Evolutionary conservation across 2,329 filamentous ascomycete species (phyloP), one percentile per base, ranked within the genome.

Genomic region (Xylariaceae sp.): DNA sequence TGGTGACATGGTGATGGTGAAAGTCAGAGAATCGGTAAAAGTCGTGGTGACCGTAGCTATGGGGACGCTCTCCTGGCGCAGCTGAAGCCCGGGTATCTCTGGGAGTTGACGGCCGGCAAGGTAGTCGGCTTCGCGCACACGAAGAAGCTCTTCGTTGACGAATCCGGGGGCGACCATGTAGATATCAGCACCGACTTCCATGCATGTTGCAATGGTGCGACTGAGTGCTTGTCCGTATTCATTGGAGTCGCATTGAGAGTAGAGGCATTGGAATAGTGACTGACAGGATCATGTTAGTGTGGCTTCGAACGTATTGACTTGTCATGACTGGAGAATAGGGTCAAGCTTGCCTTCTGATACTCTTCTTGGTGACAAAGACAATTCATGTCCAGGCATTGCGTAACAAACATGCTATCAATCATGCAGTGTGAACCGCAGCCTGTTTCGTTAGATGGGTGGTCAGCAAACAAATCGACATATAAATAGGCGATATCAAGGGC

Each of bases 261-360:
- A 71, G n/a, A 72, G 68, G 23, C 70, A 71, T 47, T 71, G 69
- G 52, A 71, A 72, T 17, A 71, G 65, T 2, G 68, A 68, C 69
- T 72, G 1, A 7, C 30, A 2, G 2, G 50, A 57, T 13, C 53
- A 9, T 23, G 56, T 55, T 51, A 57, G 53, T 13, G 34, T 45
- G 13, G 11, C 8, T 2, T 35, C 44, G 1, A 9, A 13, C n/a
- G 7, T 17, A 18, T 7, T 13, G 41, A n/a, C 5, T 15, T 15
- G 9, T 45, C n/a, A 4, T 13, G 4, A 8, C 3, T 18, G 2
- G 15, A 17, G 37, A 23, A 4, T 47, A 30, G 44, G 15, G 10
- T 49, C 10, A 37, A 35, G 18, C 64, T 47, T 47, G 65, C 70
- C 62, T 60, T 66, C 59, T 71, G 70, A 51, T 71, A 72, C 41